phyloP scores from a whole-genome alignment of 192 early-diverging fungal genomes.

The Rhizophagus prolifer region DNA sequence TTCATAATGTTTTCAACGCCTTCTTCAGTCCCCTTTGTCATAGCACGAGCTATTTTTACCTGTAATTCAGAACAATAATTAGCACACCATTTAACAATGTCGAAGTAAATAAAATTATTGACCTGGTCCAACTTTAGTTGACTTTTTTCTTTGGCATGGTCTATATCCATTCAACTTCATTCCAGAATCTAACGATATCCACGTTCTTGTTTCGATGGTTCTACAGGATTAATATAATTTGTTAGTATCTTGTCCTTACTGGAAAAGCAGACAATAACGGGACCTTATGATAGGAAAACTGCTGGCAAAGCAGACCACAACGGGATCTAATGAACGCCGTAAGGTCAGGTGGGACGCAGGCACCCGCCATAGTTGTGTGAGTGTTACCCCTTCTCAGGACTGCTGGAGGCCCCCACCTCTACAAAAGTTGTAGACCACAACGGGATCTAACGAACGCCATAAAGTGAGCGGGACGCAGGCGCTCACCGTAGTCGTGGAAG shows the following conservation, averaged over 20 bases:
- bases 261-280: slow-evolving; percentile 23
- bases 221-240: slow-evolving; percentile 25
- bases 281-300: neutral
- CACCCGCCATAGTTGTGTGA: slow-evolving; percentile 26
- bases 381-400: slow-evolving; percentile 29
- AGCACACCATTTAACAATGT: slow-evolving; percentile 1
- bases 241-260: neutral
- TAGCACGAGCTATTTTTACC: neutral
- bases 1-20: slow-evolving; percentile 1
- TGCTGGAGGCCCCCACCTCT: slow-evolving; percentile 16
- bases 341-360: slow-evolving; percentile 18
- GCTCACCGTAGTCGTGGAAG: slow-evolving; percentile 28
- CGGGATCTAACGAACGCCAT: slow-evolving; percentile 34
- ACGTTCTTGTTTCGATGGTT: slow-evolving; percentile 26
- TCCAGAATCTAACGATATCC: slow-evolving; percentile 26
- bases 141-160: slow-evolving; percentile 12
- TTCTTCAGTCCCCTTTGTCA: slow-evolving; percentile 3
- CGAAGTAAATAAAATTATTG: slow-evolving; percentile 4
- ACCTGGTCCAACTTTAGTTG: slow-evolving; percentile 15
- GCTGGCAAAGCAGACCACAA: slow-evolving; percentile 20
- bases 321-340: slow-evolving; percentile 32
- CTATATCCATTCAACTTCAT: slow-evolving; percentile 21
- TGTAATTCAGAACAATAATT: slow-evolving; percentile 10
- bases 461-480: slow-evolving; percentile 31
- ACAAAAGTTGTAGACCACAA: slow-evolving; percentile 16